phyloP scores from a whole-genome alignment of 2,329 filamentous ascomycete species.

The Cercospora zeina region DNA sequence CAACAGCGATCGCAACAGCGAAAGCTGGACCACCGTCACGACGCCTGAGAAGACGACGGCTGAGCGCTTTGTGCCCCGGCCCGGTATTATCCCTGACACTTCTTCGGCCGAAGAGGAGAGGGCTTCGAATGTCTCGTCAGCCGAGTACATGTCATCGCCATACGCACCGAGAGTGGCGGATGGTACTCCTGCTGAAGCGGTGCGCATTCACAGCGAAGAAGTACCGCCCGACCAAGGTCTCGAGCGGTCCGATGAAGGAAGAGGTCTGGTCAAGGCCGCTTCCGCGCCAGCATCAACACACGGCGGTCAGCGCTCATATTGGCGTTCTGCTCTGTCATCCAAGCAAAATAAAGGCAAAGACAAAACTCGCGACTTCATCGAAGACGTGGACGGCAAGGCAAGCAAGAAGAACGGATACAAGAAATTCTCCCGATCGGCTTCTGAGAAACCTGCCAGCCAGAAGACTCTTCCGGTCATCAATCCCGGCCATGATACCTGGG shows the following conservation, averaged over 20 bases:
- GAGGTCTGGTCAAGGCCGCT: not conserved
- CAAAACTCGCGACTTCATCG: constrained; percentile 1
- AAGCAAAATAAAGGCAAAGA: constrained; percentile 6
- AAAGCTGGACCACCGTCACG: constrained; percentile 1
- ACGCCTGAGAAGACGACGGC: constrained; percentile 10
- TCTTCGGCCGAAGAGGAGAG: constrained; percentile 1
- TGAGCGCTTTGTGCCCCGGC: constrained; percentile 1
- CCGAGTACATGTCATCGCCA: not conserved
- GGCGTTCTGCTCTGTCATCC: not conserved
- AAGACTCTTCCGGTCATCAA: constrained; percentile 6
- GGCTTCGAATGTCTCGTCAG: not conserved
- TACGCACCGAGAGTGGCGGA: not conserved
- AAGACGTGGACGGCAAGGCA: constrained; percentile 1
- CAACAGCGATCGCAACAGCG: constrained; percentile 6
- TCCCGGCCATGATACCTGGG: constrained; percentile 21
- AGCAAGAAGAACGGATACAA: not conserved
- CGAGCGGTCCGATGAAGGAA: not conserved
- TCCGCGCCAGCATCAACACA: not conserved
- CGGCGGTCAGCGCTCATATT: not conserved
- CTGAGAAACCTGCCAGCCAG: not conserved
- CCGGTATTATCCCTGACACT: constrained; percentile 8
- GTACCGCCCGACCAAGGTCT: not conserved
- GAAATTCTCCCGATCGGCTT: not conserved
- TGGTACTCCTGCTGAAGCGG: constrained; percentile 4
- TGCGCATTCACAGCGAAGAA: constrained; percentile 4